phyloP scores from a whole-genome alignment of 2,329 filamentous ascomycete species.

The Fusarium nanum region DNA sequence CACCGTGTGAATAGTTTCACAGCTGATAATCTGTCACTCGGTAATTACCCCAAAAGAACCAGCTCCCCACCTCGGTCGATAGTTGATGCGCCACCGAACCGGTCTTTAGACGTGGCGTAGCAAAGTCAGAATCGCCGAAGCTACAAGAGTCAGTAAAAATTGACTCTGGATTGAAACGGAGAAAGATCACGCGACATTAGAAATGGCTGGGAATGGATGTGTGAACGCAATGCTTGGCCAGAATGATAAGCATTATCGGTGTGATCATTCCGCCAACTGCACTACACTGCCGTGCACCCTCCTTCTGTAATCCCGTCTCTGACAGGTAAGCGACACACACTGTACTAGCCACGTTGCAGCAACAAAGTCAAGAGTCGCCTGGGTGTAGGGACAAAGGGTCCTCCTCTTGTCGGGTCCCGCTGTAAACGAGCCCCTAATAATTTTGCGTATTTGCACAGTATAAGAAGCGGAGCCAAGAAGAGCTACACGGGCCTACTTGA shows the following conservation, averaged over 20 bases:
- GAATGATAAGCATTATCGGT: not conserved
- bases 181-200: not conserved
- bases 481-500: conserved; percentile 4
- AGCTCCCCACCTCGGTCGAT: conserved; percentile 8
- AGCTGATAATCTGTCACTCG: conserved; percentile 3
- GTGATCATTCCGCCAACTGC: conserved; percentile 1
- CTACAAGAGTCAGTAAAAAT: not conserved
- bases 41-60: conserved; percentile 8
- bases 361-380: not conserved
- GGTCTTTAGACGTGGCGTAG: conserved; percentile 14
- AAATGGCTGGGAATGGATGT: not conserved
- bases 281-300: conserved; percentile 5
- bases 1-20: conserved; percentile 6
- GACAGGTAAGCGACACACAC: not conserved
- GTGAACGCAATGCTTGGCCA: not conserved
- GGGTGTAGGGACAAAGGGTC: not conserved
- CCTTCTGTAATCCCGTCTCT: not conserved
- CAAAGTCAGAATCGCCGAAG: not conserved
- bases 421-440: conserved; percentile 25
- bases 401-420: not conserved
- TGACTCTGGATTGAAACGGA: not conserved
- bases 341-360: conserved; percentile 14
- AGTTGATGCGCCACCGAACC: conserved; percentile 1
- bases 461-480: conserved; percentile 4
- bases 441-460: not conserved